Conservation (phyloP, 179 eudicot species). For the Silene coronaria region DNA sequence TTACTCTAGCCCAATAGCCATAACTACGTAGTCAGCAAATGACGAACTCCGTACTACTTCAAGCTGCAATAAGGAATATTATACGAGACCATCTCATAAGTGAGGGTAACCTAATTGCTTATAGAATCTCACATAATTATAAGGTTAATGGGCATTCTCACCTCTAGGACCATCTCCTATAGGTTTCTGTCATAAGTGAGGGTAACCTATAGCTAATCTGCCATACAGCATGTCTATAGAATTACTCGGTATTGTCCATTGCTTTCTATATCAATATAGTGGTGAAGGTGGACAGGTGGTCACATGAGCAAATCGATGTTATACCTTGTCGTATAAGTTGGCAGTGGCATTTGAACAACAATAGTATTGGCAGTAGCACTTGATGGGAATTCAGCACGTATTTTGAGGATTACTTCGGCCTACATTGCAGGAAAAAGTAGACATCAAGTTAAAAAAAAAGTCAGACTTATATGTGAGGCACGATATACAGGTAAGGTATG, state of each 20-base stretch:
- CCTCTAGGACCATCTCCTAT: background rate
- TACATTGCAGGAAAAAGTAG: constrained; percentile 28
- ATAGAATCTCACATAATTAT: background rate
- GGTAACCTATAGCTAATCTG: too few species aligned
- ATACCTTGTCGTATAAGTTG: constrained; percentile 72
- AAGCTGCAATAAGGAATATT: background rate
- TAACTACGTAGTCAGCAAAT: background rate
- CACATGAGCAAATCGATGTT: constrained; percentile 5
- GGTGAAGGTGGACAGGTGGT: background rate
- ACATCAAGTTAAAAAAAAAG: background rate
- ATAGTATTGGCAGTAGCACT: constrained; percentile 79
- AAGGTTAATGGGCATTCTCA: background rate
- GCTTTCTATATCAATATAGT: background rate
- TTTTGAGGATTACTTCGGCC: constrained; percentile 89
- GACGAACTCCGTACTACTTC: background rate
- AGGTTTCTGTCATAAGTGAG: background rate
- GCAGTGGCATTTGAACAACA: constrained; percentile 80
- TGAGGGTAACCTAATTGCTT: background rate
- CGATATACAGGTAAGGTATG: background rate
- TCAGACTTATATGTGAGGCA: background rate
- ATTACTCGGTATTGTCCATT: background rate
- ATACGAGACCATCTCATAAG: background rate
- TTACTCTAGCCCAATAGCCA: background rate
- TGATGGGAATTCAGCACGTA: constrained; percentile 81
- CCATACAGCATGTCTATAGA: background rate